These are phyloP conservation scores for Saturnispora besseyi DNA, from an alignment of 805 yeast genomes.

Conservation along the genomic window DNA sequence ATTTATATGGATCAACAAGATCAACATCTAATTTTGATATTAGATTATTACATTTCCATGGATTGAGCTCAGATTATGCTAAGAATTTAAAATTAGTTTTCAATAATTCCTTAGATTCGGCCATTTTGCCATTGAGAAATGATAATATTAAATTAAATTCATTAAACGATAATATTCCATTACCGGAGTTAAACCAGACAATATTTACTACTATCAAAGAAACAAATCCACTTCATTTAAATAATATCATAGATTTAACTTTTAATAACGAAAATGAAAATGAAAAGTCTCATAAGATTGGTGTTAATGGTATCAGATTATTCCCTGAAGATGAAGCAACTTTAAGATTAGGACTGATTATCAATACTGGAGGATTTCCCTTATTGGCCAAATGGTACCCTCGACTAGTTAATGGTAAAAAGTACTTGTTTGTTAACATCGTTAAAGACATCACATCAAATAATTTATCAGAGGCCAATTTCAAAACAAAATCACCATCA, in stretches of 20 bases:
- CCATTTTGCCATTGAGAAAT: slow-evolving; percentile 1
- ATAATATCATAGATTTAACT: slow-evolving; percentile 12
- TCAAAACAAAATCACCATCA: slow-evolving; percentile 12
- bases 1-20: slow-evolving; percentile 2
- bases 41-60: slow-evolving; percentile 4
- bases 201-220: not conserved
- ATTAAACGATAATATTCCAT: too few relatives aligned
- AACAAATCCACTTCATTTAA: slow-evolving; percentile 11
- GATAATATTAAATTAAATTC: not conserved
- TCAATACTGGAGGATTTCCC: slow-evolving; percentile 28
- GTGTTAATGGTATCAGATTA: slow-evolving; percentile 4
- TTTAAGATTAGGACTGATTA: slow-evolving; percentile 19
- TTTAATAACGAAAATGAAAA: slow-evolving; percentile 11
- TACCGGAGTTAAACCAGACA: not conserved
- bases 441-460: slow-evolving; percentile 8
- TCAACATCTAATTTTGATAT: slow-evolving; percentile 4
- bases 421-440: slow-evolving; percentile 24
- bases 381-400: slow-evolving; percentile 22
- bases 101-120: not conserved
- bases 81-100: not conserved
- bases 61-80: not conserved
- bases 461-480: slow-evolving; percentile 10
- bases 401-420: slow-evolving; percentile 11
- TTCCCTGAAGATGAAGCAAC: slow-evolving; percentile 16
- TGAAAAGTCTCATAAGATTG: not conserved